These are phyloP conservation scores for Periglandula ipomoeae DNA, from an alignment of 2,329 filamentous ascomycete species.

Conservation along the genomic window DNA sequence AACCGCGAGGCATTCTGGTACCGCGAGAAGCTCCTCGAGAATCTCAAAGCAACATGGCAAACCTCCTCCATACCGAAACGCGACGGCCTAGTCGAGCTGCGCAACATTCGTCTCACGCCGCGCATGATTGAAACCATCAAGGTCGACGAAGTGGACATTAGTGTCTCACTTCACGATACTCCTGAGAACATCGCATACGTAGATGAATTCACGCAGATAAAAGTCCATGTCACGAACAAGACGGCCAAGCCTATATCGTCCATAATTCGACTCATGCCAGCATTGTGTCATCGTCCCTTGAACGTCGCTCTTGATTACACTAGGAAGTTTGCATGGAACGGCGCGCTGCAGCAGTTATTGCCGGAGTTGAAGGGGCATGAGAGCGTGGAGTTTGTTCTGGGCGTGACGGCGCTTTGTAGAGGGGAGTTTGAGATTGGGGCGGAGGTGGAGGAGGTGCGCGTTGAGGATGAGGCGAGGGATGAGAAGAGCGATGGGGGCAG, in stretches of 20 bases:
- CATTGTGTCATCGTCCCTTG: slow-evolving; percentile 62
- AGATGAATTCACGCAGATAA: slow-evolving; percentile 56
- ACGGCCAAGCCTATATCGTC: slow-evolving; percentile 58
- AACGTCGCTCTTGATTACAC: slow-evolving; percentile 71
- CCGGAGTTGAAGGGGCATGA: slow-evolving; percentile 51
- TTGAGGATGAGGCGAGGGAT: slow-evolving; percentile 24
- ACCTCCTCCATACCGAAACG: slow-evolving; percentile 42
- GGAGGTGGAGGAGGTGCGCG: slow-evolving; percentile 68
- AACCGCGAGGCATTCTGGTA: slow-evolving; percentile 87
- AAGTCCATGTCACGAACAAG: slow-evolving; percentile 65
- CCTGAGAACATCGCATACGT: slow-evolving; percentile 22
- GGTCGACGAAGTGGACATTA: slow-evolving; percentile 66
- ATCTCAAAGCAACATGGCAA: slow-evolving; percentile 63
- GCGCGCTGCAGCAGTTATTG: slow-evolving; percentile 67
- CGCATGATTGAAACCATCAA: slow-evolving; percentile 79
- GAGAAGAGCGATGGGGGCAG: slow-evolving; percentile 18
- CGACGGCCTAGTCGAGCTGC: slow-evolving; percentile 63
- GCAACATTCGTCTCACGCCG: slow-evolving; percentile 61
- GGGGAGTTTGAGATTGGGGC: slow-evolving; percentile 78
- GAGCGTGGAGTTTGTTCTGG: slow-evolving; percentile 53
- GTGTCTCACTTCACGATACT: slow-evolving; percentile 30
- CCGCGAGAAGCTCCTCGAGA: slow-evolving; percentile 67
- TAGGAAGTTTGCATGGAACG: slow-evolving; percentile 77
- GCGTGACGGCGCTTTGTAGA: slow-evolving; percentile 65
- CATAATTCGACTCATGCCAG: slow-evolving; percentile 67